Evolutionary conservation across 768 basidiomycete species (phyloP).

Genomic region (Infundibulicybe gibba): DNA sequence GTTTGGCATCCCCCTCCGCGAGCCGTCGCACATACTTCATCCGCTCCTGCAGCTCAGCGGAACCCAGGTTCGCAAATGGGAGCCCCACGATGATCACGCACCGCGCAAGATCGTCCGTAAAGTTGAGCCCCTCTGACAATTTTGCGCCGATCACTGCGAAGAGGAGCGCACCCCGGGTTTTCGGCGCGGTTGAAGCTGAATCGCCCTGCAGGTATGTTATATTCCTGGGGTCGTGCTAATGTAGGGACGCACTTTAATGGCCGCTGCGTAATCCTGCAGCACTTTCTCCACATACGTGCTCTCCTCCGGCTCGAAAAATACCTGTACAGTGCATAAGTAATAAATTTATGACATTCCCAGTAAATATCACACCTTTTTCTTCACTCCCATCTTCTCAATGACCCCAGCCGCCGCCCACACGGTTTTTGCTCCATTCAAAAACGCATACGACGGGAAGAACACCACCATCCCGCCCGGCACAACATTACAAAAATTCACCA

Average conservation of each 20-base stretch:
- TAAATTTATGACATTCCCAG: not conserved
- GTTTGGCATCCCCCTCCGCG: conserved; percentile 32
- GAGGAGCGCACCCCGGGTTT: conserved; percentile 67
- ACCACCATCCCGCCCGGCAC: conserved; percentile 89
- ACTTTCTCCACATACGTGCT: conserved; percentile 68
- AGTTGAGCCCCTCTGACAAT: conserved; percentile 88
- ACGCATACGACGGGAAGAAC: conserved; percentile 91
- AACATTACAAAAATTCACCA: conserved; percentile 76
- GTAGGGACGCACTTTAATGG: conserved; percentile 24
- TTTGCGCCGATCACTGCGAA: conserved; percentile 97
- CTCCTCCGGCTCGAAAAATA: conserved; percentile 88
- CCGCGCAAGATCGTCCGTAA: conserved; percentile 78
- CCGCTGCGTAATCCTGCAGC: conserved; percentile 67
- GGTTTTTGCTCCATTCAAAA: conserved; percentile 62
- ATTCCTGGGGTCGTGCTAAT: no score
- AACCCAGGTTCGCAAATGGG: conserved; percentile 91
- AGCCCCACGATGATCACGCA: conserved; percentile 86
- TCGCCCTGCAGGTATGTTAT: not conserved
- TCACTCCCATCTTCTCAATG: conserved; percentile 55
- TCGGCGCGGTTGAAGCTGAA: conserved; percentile 10
- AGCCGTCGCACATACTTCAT: conserved; percentile 81
- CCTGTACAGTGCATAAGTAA: no score
- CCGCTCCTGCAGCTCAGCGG: conserved; percentile 85
- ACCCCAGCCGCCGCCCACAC: conserved; percentile 64
- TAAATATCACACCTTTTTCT: conserved; percentile 62